Evolutionary conservation across 192 early-diverging fungal species (phyloP).

Genomic region (Thoreauomyces humboldtii): DNA sequence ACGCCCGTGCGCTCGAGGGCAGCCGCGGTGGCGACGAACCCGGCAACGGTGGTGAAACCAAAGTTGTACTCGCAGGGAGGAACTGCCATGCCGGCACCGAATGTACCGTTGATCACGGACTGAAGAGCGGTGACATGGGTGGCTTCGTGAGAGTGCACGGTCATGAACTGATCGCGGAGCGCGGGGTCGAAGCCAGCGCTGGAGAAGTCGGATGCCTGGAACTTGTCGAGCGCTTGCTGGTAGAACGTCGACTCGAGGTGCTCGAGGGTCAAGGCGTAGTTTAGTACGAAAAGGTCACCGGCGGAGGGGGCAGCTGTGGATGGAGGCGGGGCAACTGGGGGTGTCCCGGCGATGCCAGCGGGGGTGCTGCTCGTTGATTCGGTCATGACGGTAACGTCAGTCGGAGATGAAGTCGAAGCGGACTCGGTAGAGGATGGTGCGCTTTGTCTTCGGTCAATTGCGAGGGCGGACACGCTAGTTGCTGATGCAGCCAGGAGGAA

Average conservation of each 20-base stretch:
- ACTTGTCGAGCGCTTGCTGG: conserved; percentile 32
- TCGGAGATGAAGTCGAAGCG: too few relatives aligned
- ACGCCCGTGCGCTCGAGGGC: conserved; percentile 53
- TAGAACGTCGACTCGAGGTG: conserved; percentile 41
- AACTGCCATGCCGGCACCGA: conserved; percentile 32
- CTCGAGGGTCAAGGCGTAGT: conserved; percentile 46
- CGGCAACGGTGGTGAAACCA: conserved; percentile 34
- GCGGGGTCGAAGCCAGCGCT: conserved; percentile 29
- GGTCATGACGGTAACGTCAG: too few relatives aligned
- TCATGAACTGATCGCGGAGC: conserved; percentile 26
- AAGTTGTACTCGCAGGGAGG: conserved; percentile 45
- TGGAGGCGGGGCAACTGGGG: too few relatives aligned
- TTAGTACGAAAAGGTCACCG: conserved; percentile 40
- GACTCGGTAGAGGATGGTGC: too few relatives aligned
- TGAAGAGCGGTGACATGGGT: conserved; percentile 36
- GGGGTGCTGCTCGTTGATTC: too few relatives aligned
- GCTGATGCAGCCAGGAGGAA: conserved; percentile 7
- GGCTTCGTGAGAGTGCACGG: conserved; percentile 33
- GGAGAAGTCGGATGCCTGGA: conserved; percentile 23
- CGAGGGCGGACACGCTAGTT: too few relatives aligned
- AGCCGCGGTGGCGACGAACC: conserved; percentile 43
- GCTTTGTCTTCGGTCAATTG: too few relatives aligned
- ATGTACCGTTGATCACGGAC: conserved; percentile 25
- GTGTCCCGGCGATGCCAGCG: too few relatives aligned
- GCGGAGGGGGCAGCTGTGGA: neutral